A percentile compares a stretch with the other conserved stretches of the same genome.
phyloP scores from a whole-genome alignment of 352 stramenopile species.

The Phytophthora chlamydospora region DNA sequence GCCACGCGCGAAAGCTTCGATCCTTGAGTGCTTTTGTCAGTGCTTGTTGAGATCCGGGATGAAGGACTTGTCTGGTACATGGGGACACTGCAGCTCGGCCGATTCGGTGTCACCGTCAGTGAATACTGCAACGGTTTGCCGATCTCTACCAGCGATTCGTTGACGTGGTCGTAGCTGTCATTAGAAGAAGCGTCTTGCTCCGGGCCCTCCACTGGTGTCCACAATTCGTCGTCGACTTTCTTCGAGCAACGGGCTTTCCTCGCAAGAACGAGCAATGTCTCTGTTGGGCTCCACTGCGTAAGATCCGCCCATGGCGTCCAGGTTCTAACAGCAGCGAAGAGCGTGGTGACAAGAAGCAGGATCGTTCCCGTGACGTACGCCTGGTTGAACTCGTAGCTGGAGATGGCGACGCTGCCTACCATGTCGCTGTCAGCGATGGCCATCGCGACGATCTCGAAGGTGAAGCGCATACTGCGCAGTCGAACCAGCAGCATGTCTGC shows the following conservation, averaged over 20 bases:
- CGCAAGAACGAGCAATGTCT: not conserved
- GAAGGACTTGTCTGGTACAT: not conserved
- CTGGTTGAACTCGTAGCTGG: slow-evolving; percentile 18
- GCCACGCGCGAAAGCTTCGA: slow-evolving; percentile 1
- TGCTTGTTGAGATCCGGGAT: not conserved
- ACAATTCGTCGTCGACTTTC: slow-evolving; percentile 24
- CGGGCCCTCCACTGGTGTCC: slow-evolving; percentile 25
- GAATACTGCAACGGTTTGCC: slow-evolving; percentile 12
- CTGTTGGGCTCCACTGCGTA: slow-evolving; percentile 21
- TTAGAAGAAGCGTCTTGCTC: slow-evolving; percentile 10
- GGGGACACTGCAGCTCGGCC: slow-evolving; percentile 11
- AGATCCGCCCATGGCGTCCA: slow-evolving; percentile 32
- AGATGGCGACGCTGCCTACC: slow-evolving; percentile 32
- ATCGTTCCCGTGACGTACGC: slow-evolving; percentile 19
- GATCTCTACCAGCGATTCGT: slow-evolving; percentile 23
- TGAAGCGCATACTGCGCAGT: slow-evolving; percentile 39
- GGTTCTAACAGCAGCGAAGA: slow-evolving; percentile 31
- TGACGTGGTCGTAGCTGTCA: slow-evolving; percentile 27
- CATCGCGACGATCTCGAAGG: slow-evolving; percentile 35
- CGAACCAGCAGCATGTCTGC: slow-evolving; percentile 32
- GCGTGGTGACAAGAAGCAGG: slow-evolving; percentile 10
- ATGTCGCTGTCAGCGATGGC: slow-evolving; percentile 32
- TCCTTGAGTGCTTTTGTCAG: not conserved
- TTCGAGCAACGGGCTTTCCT: slow-evolving; percentile 3
- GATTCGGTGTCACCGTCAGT: slow-evolving; percentile 21